These are phyloP conservation scores for Lipomyces starkeyi DNA, from an alignment of 805 yeast genomes.

Conservation along the genomic window DNA sequence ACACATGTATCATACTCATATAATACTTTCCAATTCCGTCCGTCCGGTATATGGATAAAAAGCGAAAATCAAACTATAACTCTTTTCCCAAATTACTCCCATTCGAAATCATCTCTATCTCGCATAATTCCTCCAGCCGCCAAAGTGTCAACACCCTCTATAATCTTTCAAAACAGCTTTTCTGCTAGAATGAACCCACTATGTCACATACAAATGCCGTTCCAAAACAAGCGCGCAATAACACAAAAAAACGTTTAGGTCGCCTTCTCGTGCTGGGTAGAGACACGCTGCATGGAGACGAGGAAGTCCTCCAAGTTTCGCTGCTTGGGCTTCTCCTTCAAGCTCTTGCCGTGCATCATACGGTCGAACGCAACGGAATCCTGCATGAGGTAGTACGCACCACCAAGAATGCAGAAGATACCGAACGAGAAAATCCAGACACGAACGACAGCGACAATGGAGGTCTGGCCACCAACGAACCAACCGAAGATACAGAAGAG, in stretches of 20 bases:
- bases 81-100: conserved; percentile 5
- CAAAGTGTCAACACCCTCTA: neutral
- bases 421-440: conserved; percentile 96
- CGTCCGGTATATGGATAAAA: conserved; percentile 1
- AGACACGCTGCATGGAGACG: conserved; percentile 68
- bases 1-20: conserved; percentile 1
- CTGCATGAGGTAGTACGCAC: conserved; percentile 94
- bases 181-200: neutral
- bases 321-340: conserved; percentile 51
- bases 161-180: neutral
- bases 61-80: conserved; percentile 2
- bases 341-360: conserved; percentile 60
- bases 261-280: conserved; percentile 56
- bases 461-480: conserved; percentile 98
- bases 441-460: conserved; percentile 92
- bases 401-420: conserved; percentile 95
- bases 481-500: conserved; percentile 93
- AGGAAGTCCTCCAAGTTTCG: conserved; percentile 65
- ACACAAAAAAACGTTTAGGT: neutral
- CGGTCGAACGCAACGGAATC: conserved; percentile 56
- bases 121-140: neutral
- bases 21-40: neutral
- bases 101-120: conserved; percentile 1
- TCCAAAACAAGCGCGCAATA: neutral
- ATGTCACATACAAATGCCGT: conserved; percentile 4